Evolutionary conservation across 2,329 filamentous ascomycete species (phyloP), one percentile per base, ranked within the genome.

Genomic region (Alternaria rosae): DNA sequence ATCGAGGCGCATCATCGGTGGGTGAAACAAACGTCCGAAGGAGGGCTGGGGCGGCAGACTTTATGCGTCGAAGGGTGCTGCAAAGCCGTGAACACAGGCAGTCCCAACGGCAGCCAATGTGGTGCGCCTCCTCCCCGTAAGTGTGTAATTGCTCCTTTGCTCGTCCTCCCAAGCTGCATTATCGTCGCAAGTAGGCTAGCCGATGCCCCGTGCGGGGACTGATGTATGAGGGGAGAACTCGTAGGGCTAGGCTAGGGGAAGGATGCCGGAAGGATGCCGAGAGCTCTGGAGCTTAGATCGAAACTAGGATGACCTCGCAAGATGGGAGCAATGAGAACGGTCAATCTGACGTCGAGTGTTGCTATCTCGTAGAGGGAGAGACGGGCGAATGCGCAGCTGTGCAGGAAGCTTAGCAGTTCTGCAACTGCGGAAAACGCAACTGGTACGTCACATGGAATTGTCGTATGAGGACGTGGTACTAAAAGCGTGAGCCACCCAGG

Each of bases 101-200:
- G 2, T 28, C 38, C 20, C 17, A 32, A 53, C 47, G 21, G 42
- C 47, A 28, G 42, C 48, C 28, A 28, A 41, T 28, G 44, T 59
- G 56, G 45, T 45, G 38, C 51, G 56, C 48, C 28, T 59, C 48
- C 13, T 21, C 41, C 38, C 13, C 10, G 30, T 3, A 25, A 43
- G 28, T 30, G 56, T 59, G 48, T 51, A 59, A 45, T 28, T 44
- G 30, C 32, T 28, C 48, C 48, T 51, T 9, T 23, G 41, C 15
- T 43, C 47, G 42, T 30, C 42, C 38, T 41, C 56, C 38, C 44
- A 15, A 41, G 41, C 47, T 59, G 48, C 47, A 32, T 43, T 15
- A 12, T 50, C 45, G 41, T 43, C 44, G n/a, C n/a, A 25, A 20
- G 48, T 26, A 25, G 56, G 41, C 41, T 54, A 30, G 56, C 48